Evolutionary conservation across 306 rosid species (phyloP).

Genomic region (Corylus avellana): DNA sequence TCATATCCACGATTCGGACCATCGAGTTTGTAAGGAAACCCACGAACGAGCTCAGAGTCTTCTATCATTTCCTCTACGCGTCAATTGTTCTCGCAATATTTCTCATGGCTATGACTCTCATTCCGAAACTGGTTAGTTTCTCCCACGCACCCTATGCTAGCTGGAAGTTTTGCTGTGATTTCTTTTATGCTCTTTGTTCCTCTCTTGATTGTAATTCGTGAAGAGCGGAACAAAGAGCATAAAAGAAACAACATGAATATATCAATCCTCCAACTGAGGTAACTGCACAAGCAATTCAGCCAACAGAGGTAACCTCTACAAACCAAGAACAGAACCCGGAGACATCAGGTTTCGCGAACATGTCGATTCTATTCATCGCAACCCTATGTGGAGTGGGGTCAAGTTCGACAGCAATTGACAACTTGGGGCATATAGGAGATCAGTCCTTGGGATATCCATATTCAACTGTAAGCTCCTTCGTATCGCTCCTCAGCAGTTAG

Average conservation of each 20-base stretch:
- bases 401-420: slow-evolving; percentile 49
- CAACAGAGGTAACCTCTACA: not conserved
- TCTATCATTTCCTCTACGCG: slow-evolving; percentile 41
- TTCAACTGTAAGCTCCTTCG: slow-evolving; percentile 29
- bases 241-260: not conserved
- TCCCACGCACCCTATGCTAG: slow-evolving; percentile 29
- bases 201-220: slow-evolving; percentile 30
- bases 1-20: slow-evolving; percentile 39
- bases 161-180: slow-evolving; percentile 27
- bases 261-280: not conserved
- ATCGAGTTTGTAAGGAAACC: slow-evolving; percentile 26
- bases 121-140: slow-evolving; percentile 24
- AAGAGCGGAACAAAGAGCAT: slow-evolving; percentile 32
- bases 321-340: not conserved
- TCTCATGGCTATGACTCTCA: slow-evolving; percentile 37
- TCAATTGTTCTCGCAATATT: slow-evolving; percentile 47
- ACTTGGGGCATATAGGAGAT: slow-evolving; percentile 58
- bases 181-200: slow-evolving; percentile 36
- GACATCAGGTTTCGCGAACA: slow-evolving; percentile 23
- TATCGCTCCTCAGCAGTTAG: slow-evolving; percentile 51
- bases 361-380: slow-evolving; percentile 41
- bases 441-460: slow-evolving; percentile 44
- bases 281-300: not conserved
- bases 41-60: slow-evolving; percentile 35
- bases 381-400: slow-evolving; percentile 44